phyloP scores from a whole-genome alignment of 352 stramenopile genomes.

The Phytophthora citricola region DNA sequence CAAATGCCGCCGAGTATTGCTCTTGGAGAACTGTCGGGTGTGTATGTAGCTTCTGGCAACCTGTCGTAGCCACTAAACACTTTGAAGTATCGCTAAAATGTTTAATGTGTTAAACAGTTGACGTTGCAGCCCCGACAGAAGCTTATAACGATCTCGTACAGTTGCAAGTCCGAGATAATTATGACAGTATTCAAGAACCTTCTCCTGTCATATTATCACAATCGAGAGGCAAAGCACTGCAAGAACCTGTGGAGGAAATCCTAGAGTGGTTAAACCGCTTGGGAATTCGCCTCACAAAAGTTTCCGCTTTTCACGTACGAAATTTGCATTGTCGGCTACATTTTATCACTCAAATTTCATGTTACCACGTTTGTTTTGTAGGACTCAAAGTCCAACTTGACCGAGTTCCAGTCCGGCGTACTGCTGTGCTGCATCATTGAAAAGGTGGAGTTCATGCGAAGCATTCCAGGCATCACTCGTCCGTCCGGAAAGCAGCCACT shows the following conservation, averaged over 20 bases:
- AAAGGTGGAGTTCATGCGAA: slow-evolving; percentile 72
- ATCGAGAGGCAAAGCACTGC: neutral
- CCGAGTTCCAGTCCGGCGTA: slow-evolving; percentile 66
- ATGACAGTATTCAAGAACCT: neutral
- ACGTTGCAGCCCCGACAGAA: neutral
- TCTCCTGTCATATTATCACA: neutral
- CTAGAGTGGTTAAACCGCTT: slow-evolving; percentile 51
- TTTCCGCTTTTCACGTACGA: slow-evolving; percentile 45
- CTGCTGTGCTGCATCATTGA: slow-evolving; percentile 74
- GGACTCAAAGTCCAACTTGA: slow-evolving; percentile 34
- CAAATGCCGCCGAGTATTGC: slow-evolving; percentile 8
- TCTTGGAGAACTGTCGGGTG: slow-evolving; percentile 23
- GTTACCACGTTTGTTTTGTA: slow-evolving; percentile 14
- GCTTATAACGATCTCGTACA: too few species aligned
- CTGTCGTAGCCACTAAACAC: too few species aligned
- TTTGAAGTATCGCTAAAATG: slow-evolving; percentile 1
- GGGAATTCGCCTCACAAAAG: slow-evolving; percentile 34
- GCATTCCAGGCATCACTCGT: slow-evolving; percentile 55
- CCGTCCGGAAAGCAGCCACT: slow-evolving; percentile 31
- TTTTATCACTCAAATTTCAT: slow-evolving; percentile 2
- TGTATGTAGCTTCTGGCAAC: neutral
- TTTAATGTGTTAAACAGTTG: neutral
- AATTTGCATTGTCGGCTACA: neutral
- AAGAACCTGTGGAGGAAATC: slow-evolving; percentile 26
- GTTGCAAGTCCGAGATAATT: too few species aligned